Evolutionary conservation across 352 stramenopile genomes (phyloP).

Genomic region (Phytophthora lateralis): DNA sequence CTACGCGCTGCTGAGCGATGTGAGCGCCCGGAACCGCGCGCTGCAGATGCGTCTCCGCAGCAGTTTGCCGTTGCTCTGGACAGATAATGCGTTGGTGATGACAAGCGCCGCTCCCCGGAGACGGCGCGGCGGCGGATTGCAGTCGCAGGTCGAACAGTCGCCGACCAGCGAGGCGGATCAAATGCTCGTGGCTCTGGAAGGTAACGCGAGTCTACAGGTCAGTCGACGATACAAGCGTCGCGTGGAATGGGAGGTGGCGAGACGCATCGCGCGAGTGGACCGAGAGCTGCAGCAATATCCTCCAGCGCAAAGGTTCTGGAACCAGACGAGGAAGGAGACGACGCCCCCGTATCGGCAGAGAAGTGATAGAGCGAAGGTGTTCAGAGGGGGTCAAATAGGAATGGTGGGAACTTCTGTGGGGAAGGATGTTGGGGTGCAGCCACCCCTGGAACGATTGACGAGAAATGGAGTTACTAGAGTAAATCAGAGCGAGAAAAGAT

Average conservation of each 20-base stretch:
- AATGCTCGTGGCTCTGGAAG: conserved; percentile 27
- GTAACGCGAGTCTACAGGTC: conserved; percentile 25
- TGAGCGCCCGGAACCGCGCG: conserved; percentile 48
- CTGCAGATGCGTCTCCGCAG: conserved; percentile 53
- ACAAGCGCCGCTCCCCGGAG: conserved; percentile 16
- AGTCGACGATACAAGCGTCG: conserved; percentile 45
- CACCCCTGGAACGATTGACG: neutral
- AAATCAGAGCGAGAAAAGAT: neutral
- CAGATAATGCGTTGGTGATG: conserved; percentile 51
- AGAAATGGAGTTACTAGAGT: neutral
- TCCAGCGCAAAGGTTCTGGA: conserved; percentile 59
- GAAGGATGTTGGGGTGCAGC: neutral
- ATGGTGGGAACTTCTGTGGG: neutral
- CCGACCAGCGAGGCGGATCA: conserved; percentile 17
- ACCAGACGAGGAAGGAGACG: conserved; percentile 42
- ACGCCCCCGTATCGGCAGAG: conserved; percentile 2
- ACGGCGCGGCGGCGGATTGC: neutral
- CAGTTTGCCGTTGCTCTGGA: conserved; percentile 60
- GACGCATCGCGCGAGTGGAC: conserved; percentile 71
- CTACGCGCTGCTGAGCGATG: conserved; percentile 65
- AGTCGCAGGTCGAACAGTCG: conserved; percentile 6
- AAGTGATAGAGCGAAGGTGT: neutral
- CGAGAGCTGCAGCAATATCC: conserved; percentile 58
- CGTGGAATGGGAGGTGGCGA: conserved; percentile 75
- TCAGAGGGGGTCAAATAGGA: neutral